Evolutionary conservation across 192 early-diverging fungal species (phyloP).

Genomic region (Backusella tuberculispora): DNA sequence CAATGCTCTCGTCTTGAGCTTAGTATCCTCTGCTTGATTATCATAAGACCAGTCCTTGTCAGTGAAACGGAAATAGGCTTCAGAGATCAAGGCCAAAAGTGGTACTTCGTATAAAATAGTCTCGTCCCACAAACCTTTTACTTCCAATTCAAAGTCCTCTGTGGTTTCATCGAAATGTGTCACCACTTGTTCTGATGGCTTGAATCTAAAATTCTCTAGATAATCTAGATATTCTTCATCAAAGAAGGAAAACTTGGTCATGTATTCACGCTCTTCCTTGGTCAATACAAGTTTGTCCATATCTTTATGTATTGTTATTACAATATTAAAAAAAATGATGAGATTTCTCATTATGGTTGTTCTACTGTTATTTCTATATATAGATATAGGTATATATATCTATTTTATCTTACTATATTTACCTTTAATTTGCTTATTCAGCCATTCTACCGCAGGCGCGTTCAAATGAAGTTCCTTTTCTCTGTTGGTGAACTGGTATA

Average conservation of each 20-base stretch:
- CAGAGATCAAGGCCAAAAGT: constrained; percentile 68
- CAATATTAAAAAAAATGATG: not conserved
- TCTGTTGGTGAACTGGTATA: constrained; percentile 72
- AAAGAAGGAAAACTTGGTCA: constrained; percentile 57
- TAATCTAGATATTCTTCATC: constrained; percentile 61
- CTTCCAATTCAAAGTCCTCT: constrained; percentile 45
- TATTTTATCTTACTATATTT: not conserved
- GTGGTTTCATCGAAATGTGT: constrained; percentile 29
- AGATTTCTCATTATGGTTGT: not conserved
- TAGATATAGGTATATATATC: not conserved
- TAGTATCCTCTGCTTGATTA: constrained; percentile 59
- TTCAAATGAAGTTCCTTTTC: constrained; percentile 49
- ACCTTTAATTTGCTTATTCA: constrained; percentile 46
- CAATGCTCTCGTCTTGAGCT: constrained; percentile 54
- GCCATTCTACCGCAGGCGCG: constrained; percentile 46
- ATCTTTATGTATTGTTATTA: constrained; percentile 33
- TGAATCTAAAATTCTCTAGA: constrained; percentile 60
- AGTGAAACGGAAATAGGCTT: constrained; percentile 68
- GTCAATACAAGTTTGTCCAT: constrained; percentile 51
- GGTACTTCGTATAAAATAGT: constrained; percentile 81
- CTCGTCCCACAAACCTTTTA: constrained; percentile 69
- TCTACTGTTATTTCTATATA: not conserved
- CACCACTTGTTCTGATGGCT: constrained; percentile 52
- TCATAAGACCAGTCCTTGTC: constrained; percentile 72
- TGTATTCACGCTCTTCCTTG: constrained; percentile 44